Percentiles rank a stretch among this genome's conserved stretches.
Evolutionary conservation across 192 early-diverging fungal genomes (phyloP).

Genomic region (Coemansia sp.): DNA sequence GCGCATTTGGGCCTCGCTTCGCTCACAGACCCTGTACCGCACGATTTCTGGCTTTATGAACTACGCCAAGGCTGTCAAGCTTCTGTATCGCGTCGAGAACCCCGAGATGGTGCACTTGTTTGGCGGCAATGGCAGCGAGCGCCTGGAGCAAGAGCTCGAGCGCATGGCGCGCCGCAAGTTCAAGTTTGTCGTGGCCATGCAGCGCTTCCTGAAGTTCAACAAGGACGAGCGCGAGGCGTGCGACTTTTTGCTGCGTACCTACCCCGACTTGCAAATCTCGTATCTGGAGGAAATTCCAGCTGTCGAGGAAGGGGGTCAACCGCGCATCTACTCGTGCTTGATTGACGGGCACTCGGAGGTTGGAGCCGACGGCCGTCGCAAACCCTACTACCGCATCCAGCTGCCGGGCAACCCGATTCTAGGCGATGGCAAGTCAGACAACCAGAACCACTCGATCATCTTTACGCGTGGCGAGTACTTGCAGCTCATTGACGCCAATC

Average conservation of each 20-base stretch:
- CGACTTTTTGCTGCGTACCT: conserved; percentile 71
- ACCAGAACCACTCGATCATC: conserved; percentile 83
- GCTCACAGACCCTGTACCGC: conserved; percentile 81
- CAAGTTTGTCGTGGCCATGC: conserved; percentile 81
- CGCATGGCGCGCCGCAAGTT: conserved; percentile 74
- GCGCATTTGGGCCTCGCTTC: conserved; percentile 84
- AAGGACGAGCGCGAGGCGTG: conserved; percentile 71
- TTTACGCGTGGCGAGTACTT: conserved; percentile 85
- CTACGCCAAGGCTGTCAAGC: conserved; percentile 79
- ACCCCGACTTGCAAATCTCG: conserved; percentile 76
- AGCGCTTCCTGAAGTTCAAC: conserved; percentile 76
- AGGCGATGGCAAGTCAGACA: conserved; percentile 90
- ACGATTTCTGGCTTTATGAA: conserved; percentile 88
- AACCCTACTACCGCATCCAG: conserved; percentile 72
- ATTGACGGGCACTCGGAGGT: conserved; percentile 77
- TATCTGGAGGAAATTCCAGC: conserved; percentile 72
- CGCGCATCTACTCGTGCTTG: conserved; percentile 59
- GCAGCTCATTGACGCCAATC: conserved; percentile 85
- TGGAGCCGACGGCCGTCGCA: conserved; percentile 67
- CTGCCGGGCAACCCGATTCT: conserved; percentile 82
- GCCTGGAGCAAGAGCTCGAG: conserved; percentile 66
- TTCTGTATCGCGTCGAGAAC: conserved; percentile 75
- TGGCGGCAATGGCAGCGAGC: conserved; percentile 60
- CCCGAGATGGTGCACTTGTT: conserved; percentile 69
- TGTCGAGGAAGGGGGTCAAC: conserved; percentile 60